Conservation (phyloP, 768 basidiomycete species). For the Collybia sp. region DNA sequence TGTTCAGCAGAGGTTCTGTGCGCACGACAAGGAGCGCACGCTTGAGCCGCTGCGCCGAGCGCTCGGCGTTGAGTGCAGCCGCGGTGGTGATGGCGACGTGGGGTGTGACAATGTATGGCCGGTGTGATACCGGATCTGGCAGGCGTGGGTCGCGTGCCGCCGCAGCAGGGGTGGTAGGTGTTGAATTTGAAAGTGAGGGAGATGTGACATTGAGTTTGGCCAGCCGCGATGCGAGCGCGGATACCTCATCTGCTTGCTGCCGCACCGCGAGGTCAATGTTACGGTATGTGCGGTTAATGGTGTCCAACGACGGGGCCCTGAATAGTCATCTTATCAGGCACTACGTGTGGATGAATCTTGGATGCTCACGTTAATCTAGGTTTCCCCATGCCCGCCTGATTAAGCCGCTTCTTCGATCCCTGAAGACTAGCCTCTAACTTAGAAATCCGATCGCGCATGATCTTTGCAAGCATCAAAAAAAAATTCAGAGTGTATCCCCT, state of each 20-base stretch:
- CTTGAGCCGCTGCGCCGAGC: conserved; percentile 68
- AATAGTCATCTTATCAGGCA: conserved; percentile 3
- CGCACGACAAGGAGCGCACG: conserved; percentile 56
- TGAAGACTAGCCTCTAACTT: conserved; percentile 77
- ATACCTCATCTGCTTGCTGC: conserved; percentile 54
- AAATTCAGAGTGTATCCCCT: neutral
- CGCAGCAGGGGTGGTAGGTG: conserved; percentile 1
- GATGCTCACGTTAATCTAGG: conserved; percentile 51
- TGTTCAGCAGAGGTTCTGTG: conserved; percentile 64
- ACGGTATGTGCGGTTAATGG: conserved; percentile 77
- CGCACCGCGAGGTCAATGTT: conserved; percentile 76
- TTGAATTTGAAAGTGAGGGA: neutral
- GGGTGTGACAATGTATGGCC: conserved; percentile 46
- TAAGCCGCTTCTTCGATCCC: conserved; percentile 64
- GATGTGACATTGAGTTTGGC: conserved; percentile 38
- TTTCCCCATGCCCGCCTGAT: conserved; percentile 55
- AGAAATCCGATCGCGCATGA: conserved; percentile 66
- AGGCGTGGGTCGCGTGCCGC: conserved; percentile 35
- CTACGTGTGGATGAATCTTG: conserved; percentile 15
- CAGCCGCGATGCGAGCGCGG: conserved; percentile 46
- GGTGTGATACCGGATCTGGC: conserved; percentile 29
- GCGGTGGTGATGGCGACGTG: conserved; percentile 72
- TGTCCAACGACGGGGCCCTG: conserved; percentile 83
- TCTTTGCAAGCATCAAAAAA: conserved; percentile 29
- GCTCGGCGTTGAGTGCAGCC: conserved; percentile 78